phyloP scores from a whole-genome alignment of 2,329 filamentous ascomycete species.

The Trichophaea hybrida region DNA sequence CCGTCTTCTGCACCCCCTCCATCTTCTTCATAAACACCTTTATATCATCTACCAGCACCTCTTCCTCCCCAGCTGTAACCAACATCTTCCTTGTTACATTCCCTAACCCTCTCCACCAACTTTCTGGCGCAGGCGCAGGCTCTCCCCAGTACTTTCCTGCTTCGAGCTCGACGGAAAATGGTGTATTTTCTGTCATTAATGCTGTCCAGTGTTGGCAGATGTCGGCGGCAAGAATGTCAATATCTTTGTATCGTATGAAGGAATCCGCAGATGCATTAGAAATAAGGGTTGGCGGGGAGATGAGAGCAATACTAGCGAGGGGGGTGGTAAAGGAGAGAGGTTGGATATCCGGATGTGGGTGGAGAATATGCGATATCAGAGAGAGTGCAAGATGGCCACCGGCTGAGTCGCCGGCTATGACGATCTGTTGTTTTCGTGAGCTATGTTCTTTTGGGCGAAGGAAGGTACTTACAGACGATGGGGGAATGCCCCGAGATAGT shows the following conservation, averaged over 20 bases:
- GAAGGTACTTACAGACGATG: neutral
- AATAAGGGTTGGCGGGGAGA: constrained; percentile 32
- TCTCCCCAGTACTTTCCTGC: constrained; percentile 41
- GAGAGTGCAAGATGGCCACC: constrained; percentile 38
- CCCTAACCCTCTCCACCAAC: constrained; percentile 41
- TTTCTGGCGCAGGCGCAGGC: constrained; percentile 35
- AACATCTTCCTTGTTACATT: constrained; percentile 36
- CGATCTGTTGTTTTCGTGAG: constrained; percentile 30
- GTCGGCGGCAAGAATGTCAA: neutral
- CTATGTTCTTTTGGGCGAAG: neutral
- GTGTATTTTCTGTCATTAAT: neutral
- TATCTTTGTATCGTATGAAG: neutral
- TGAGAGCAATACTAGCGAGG: constrained; percentile 39
- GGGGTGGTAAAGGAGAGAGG: constrained; percentile 33
- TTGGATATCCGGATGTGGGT: constrained; percentile 42
- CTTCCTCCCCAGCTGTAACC: constrained; percentile 41
- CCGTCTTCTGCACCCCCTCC: neutral
- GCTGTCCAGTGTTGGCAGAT: constrained; percentile 25
- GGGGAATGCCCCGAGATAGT: neutral
- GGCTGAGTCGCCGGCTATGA: constrained; percentile 41
- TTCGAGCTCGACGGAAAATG: constrained; percentile 14
- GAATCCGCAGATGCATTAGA: neutral
- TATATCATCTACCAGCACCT: constrained; percentile 45
- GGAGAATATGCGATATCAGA: constrained; percentile 39
- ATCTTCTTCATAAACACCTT: constrained; percentile 1